Percentiles rank a stretch among this genome's conserved stretches.
phyloP scores from a whole-genome alignment of 2,329 filamentous ascomycete genomes.

The Fonsecaea monophora region DNA sequence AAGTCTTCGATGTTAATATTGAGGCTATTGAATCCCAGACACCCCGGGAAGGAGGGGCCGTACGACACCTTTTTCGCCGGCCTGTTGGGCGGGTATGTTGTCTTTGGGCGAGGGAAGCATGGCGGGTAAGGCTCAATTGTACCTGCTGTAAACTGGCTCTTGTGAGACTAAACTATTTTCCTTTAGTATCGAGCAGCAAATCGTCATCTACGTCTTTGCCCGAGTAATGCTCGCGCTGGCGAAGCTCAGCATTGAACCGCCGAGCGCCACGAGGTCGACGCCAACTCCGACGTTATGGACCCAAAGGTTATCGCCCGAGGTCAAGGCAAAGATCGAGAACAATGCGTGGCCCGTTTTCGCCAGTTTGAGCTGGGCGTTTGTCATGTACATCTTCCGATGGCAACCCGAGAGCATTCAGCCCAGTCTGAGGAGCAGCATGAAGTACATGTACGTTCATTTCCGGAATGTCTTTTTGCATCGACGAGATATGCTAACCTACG shows the following conservation, averaged over 20 bases:
- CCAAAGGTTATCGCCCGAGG: constrained; percentile 42
- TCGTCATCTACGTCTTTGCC: constrained; percentile 97
- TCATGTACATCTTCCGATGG: constrained; percentile 95
- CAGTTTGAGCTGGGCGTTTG: constrained; percentile 84
- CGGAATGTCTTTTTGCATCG: too few species aligned
- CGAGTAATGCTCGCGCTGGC: constrained; percentile 85
- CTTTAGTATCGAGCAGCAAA: constrained; percentile 59
- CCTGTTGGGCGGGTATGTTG: constrained; percentile 85
- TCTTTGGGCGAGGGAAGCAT: constrained; percentile 82
- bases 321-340: constrained; percentile 60
- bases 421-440: constrained; percentile 93
- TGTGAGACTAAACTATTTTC: constrained; percentile 13
- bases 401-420: constrained; percentile 90
- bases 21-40: constrained; percentile 60
- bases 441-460: constrained; percentile 75
- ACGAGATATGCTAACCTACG: constrained; percentile 4
- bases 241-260: constrained; percentile 76
- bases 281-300: constrained; percentile 39
- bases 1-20: constrained; percentile 81
- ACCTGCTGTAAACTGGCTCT: constrained; percentile 62
- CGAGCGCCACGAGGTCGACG: constrained; percentile 43
- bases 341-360: constrained; percentile 95
- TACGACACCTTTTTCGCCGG: constrained; percentile 88
- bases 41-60: constrained; percentile 65
- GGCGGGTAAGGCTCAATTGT: constrained; percentile 64